Base-by-base conservation (phyloP, 805 yeast genomes). In the Lachancea mirantina region DNA sequence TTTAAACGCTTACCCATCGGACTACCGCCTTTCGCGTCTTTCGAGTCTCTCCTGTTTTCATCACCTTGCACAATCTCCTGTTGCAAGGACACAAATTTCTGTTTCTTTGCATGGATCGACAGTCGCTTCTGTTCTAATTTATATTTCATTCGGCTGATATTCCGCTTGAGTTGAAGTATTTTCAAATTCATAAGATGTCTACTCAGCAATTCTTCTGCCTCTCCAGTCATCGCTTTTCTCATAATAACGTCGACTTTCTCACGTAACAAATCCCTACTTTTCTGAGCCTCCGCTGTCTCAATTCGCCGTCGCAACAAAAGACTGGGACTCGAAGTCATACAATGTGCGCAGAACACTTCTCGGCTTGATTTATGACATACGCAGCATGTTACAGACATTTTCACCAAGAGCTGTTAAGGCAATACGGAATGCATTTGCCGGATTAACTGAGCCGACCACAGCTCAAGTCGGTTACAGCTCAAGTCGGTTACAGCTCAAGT, bases 241-340 rank as follows among this genome's bases (percentile, higher is more conserved):
- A 52, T 26, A 8, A 49, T 50, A 6, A 25, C 29, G 20, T 47
- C 47, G 3, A 53, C 52, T 18, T 39, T 41, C 8, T 23, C 13
- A 13, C 43, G 41, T 15, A 51, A 32, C 21, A 22, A 17, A 2
- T 28, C 23, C 27, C 44, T 50, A 11, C 35, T 34, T 9, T 43
- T 37, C 18, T 38, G 33, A 4, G 47, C 10, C 18, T 30, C 19
- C 9, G 46, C 20, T 11, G 50, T 38, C 21, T 47, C 38, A 6
- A 53, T 18, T 24, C 38, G 44, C 19, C 40, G 32, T 26, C 39
- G 38, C 14, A 47, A 24, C 18, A 50, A 29, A 14, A 52, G 22
- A 11, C 32, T 34, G 6, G 59, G 59, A 15, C 54, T 48, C 18
- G 46, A 41, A 26, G 42, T 50, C 20, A 53, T 32, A 34, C 59